Evolutionary conservation across 2,329 filamentous ascomycete species (phyloP).

Genomic region (Penicillium sp.): DNA sequence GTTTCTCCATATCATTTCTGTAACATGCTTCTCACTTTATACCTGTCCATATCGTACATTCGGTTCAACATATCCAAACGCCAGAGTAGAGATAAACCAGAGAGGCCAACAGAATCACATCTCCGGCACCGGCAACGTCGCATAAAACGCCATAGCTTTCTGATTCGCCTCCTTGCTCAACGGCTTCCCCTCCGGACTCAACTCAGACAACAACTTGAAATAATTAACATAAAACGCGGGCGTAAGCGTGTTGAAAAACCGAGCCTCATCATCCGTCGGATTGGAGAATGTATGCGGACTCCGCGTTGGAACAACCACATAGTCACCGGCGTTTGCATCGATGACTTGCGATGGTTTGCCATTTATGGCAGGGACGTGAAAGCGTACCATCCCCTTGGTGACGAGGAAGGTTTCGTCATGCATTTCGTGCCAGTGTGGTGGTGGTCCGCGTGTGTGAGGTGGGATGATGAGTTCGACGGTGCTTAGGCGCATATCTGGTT

Average conservation of each 20-base stretch:
- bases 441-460: constrained; percentile 42
- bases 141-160: constrained; percentile 49
- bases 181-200: constrained; percentile 42
- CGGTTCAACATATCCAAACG: not conserved
- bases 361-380: constrained; percentile 41
- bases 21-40: too few relatives aligned
- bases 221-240: constrained; percentile 57
- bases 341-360: constrained; percentile 30
- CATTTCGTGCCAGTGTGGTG: constrained; percentile 55
- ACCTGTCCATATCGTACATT: too few relatives aligned
- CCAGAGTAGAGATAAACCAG: not conserved
- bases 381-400: constrained; percentile 46
- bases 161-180: constrained; percentile 48
- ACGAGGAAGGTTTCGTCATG: constrained; percentile 53
- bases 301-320: constrained; percentile 52
- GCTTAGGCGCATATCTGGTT: constrained; percentile 24
- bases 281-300: constrained; percentile 57
- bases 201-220: constrained; percentile 49
- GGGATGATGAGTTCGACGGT: constrained; percentile 47
- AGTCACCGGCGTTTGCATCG: constrained; percentile 52
- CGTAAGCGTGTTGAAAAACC: constrained; percentile 56
- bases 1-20: not conserved
- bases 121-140: constrained; percentile 39
- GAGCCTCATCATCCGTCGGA: constrained; percentile 50
- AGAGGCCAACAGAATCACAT: too few relatives aligned